These are phyloP conservation scores for Picochlorum sp. DNA, from an alignment of 139 green algal genomes.

Conservation along the genomic window DNA sequence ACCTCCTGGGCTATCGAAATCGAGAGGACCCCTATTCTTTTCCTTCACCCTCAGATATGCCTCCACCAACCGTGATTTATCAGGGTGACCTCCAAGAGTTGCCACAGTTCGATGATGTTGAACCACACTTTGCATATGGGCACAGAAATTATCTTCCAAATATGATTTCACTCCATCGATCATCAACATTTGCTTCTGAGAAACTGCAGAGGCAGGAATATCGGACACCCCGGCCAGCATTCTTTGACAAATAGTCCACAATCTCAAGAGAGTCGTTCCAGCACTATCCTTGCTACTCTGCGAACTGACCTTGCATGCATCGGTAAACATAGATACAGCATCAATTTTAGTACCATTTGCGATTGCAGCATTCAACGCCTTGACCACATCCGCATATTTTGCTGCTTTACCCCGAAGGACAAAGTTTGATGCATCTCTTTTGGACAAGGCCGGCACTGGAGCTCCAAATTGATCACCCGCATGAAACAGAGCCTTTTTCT, in stretches of 20 bases:
- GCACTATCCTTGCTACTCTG: constrained; percentile 11
- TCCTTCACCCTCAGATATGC: constrained; percentile 53
- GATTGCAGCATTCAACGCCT: constrained; percentile 32
- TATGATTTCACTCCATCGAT: constrained; percentile 37
- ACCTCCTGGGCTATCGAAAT: constrained; percentile 63
- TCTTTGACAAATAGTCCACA: constrained; percentile 56
- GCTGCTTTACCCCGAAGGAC: constrained; percentile 43
- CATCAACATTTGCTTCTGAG: constrained; percentile 17
- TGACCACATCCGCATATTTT: constrained; percentile 55
- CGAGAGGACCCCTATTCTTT: constrained; percentile 42
- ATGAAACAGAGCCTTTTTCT: constrained; percentile 62
- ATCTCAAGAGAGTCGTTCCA: constrained; percentile 37
- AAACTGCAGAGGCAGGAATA: constrained; percentile 8
- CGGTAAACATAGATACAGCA: constrained; percentile 29
- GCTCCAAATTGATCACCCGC: constrained; percentile 40
- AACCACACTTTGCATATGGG: constrained; percentile 55
- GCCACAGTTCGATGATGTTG: constrained; percentile 37
- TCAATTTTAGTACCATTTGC: constrained; percentile 12
- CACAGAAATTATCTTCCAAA: constrained; percentile 47
- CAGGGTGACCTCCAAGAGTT: constrained; percentile 45
- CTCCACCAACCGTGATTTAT: constrained; percentile 50
- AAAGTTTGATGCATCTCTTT: background rate
- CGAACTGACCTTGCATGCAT: constrained; percentile 17
- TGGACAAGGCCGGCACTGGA: background rate
- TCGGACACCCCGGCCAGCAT: constrained; percentile 34